Evolutionary conservation across 306 rosid species (phyloP).

Genomic region (Castanospermum australe): DNA sequence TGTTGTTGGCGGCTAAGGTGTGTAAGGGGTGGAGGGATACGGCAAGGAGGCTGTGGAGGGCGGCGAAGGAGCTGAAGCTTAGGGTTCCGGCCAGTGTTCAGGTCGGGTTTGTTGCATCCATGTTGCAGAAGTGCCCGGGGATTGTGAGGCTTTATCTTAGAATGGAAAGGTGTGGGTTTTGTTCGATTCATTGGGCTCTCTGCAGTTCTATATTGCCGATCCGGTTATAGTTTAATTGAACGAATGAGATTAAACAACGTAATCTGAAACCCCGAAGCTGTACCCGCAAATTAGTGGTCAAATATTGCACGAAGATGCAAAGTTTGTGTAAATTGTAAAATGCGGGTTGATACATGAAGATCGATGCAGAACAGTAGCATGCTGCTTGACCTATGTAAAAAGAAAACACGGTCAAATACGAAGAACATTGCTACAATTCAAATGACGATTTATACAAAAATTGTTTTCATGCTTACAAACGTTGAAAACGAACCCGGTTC

Average conservation of each 20-base stretch:
- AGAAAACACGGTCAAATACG: neutral
- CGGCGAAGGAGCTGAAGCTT: constrained; percentile 76
- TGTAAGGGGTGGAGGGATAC: constrained; percentile 86
- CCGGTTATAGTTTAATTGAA: neutral
- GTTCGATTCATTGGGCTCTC: constrained; percentile 9
- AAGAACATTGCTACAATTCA: neutral
- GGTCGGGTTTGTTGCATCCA: constrained; percentile 74
- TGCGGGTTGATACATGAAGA: constrained; percentile 28
- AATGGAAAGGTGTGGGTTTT: constrained; percentile 73
- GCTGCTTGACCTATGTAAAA: constrained; percentile 3
- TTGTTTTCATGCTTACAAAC: neutral
- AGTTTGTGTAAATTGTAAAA: constrained; percentile 7
- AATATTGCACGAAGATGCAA: neutral
- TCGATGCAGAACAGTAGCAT: neutral
- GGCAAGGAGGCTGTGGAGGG: constrained; percentile 71
- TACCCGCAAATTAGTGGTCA: neutral
- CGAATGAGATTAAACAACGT: neutral
- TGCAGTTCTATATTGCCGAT: constrained; percentile 24
- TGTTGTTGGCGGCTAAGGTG: constrained; percentile 78
- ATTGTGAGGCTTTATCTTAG: constrained; percentile 82
- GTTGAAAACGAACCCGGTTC: neutral
- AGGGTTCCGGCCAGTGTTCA: constrained; percentile 74
- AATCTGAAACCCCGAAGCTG: neutral
- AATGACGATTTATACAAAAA: neutral
- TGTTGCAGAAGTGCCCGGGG: constrained; percentile 78